These are phyloP conservation scores for Micractinium conductrix DNA, from an alignment of 139 green algal species.

Conservation along the genomic window DNA sequence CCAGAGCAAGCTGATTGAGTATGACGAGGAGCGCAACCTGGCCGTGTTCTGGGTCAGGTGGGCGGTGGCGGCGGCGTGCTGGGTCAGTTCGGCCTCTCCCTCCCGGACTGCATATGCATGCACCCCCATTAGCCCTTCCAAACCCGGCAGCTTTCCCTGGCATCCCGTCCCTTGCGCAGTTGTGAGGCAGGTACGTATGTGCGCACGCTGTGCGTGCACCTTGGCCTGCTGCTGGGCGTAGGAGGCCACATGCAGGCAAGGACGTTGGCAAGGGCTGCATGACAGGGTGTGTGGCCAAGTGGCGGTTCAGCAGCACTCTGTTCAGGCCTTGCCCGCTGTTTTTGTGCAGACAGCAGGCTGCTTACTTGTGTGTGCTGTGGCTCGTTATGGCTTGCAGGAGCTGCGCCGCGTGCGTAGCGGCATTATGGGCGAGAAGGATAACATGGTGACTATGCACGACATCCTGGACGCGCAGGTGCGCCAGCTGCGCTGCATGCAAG, in stretches of 20 bases:
- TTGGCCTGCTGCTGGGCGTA: conserved; percentile 96
- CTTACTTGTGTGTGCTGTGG: background rate
- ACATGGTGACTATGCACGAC: conserved; percentile 99
- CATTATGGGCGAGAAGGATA: conserved; percentile 97
- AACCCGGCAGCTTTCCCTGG: no score
- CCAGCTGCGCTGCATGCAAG: background rate
- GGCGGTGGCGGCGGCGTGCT: no score
- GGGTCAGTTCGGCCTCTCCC: no score
- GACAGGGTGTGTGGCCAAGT: background rate
- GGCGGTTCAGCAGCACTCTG: background rate
- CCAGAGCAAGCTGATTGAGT: conserved; percentile 93
- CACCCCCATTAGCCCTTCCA: no score
- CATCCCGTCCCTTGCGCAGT: conserved; percentile 33
- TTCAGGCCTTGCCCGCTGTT: background rate
- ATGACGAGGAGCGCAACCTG: conserved; percentile 94
- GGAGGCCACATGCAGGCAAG: conserved; percentile 94
- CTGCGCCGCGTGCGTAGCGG: conserved; percentile 93
- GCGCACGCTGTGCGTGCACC: conserved; percentile 97
- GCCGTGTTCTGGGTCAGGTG: conserved; percentile 93
- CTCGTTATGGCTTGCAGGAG: conserved; percentile 73
- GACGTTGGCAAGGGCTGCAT: no score
- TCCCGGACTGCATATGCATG: no score
- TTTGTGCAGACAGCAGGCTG: background rate
- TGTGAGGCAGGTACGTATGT: conserved; percentile 99
- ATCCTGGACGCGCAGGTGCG: conserved; percentile 90